Conservation (phyloP, 345 rosid species). For the Murraya koenigii region DNA sequence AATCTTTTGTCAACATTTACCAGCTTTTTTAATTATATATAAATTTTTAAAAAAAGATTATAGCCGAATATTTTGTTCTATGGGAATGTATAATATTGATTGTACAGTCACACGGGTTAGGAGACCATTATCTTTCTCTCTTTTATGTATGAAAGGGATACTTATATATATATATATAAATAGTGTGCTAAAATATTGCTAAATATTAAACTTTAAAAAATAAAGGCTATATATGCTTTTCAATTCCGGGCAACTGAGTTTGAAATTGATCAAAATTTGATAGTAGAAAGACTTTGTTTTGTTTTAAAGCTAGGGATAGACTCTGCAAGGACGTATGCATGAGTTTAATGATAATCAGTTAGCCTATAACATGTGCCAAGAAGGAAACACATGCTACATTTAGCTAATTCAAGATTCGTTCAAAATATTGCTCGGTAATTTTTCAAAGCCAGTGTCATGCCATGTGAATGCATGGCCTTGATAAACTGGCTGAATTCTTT, state of each 20-base stretch:
- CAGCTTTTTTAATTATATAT: not conserved
- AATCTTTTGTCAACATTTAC: constrained; percentile 19
- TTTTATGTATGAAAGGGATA: constrained; percentile 15
- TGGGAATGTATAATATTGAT: not conserved
- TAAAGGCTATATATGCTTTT: not conserved
- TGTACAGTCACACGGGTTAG: constrained; percentile 25
- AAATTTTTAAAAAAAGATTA: not conserved
- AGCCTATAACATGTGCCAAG: not conserved
- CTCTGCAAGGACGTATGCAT: not conserved
- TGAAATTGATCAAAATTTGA: not conserved
- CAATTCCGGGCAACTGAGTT: not conserved
- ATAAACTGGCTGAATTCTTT: too few species aligned
- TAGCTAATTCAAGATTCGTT: not conserved
- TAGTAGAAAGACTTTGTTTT: not conserved
- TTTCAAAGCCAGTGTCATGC: not conserved
- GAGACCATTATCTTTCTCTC: constrained; percentile 14
- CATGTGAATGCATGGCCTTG: not conserved
- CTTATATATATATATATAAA: constrained; percentile 7
- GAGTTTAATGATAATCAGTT: not conserved
- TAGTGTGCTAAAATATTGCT: not conserved
- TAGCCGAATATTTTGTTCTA: not conserved
- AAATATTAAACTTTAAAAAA: constrained; percentile 3
- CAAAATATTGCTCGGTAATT: not conserved
- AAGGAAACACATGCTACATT: not conserved
- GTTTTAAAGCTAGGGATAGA: not conserved